A percentile compares a stretch with the other conserved stretches of the same genome.
phyloP scores from a whole-genome alignment of 495 filamentous ascomycete genomes.

The Arthonia radiata region DNA sequence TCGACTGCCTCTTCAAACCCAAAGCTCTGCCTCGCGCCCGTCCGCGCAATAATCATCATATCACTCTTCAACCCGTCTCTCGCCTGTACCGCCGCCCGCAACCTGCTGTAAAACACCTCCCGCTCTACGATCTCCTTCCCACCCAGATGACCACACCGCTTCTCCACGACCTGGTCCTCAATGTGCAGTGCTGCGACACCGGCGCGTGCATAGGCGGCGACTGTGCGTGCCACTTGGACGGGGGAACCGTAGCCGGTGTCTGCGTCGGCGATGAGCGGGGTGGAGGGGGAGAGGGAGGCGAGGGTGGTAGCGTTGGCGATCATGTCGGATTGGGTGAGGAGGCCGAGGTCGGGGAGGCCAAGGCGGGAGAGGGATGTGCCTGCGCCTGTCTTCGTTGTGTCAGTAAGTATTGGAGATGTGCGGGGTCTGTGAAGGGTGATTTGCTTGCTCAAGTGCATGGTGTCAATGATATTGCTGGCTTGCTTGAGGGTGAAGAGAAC shows the following conservation, averaged over 20 bases:
- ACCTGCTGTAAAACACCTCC: conserved; percentile 27
- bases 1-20: conserved; percentile 36
- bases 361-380: conserved; percentile 38
- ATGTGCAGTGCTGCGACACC: conserved; percentile 49
- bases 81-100: conserved; percentile 26
- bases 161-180: conserved; percentile 43
- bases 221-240: conserved; percentile 34
- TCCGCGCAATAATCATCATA: conserved; percentile 45
- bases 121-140: conserved; percentile 34
- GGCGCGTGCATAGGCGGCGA: conserved; percentile 37
- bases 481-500: no score
- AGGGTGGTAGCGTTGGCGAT: conserved; percentile 38
- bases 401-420: no score
- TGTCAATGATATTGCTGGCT: no score
- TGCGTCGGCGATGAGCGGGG: conserved; percentile 45
- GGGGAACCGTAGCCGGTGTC: conserved; percentile 43
- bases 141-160: conserved; percentile 36
- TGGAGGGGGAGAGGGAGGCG: conserved; percentile 29
- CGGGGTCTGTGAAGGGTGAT: no score
- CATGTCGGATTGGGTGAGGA: conserved; percentile 42
- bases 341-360: conserved; percentile 40
- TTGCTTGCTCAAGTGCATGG: no score
- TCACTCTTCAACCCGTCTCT: conserved; percentile 21
- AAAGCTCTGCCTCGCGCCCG: conserved; percentile 27
- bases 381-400: conserved; percentile 49